These are phyloP conservation scores for Leishmania gerbilli DNA, from an alignment of 208 protist genomes.

Conservation along the genomic window DNA sequence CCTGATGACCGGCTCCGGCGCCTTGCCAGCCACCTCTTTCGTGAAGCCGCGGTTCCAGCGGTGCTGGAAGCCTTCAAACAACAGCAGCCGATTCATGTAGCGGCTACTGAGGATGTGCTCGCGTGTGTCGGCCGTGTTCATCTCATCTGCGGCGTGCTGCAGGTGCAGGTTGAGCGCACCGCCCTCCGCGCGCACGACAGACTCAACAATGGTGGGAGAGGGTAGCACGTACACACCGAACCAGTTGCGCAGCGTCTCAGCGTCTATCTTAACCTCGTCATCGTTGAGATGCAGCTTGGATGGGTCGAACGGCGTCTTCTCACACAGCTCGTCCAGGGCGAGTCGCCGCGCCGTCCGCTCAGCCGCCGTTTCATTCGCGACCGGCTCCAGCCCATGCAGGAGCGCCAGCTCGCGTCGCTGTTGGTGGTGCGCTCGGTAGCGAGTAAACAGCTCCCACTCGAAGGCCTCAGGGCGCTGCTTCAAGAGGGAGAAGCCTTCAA, in stretches of 20 bases:
- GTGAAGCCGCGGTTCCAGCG: constrained; percentile 68
- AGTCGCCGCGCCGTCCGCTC: constrained; percentile 73
- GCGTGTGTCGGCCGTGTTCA: constrained; percentile 68
- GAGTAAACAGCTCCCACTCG: constrained; percentile 91
- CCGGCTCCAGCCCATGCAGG: constrained; percentile 83
- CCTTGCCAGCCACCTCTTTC: constrained; percentile 48
- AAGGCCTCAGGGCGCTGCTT: constrained; percentile 81
- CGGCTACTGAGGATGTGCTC: constrained; percentile 85
- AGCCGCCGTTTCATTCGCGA: constrained; percentile 80
- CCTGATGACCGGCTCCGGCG: constrained; percentile 76
- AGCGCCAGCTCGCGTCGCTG: constrained; percentile 85
- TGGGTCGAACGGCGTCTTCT: constrained; percentile 80
- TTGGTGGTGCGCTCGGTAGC: constrained; percentile 88
- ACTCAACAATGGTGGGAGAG: constrained; percentile 75
- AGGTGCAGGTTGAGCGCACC: constrained; percentile 57
- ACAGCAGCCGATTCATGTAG: constrained; percentile 79
- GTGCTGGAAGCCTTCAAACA: constrained; percentile 69
- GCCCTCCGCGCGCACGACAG: constrained; percentile 39
- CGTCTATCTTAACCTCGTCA: constrained; percentile 69
- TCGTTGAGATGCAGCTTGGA: constrained; percentile 40
- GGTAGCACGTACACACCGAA: constrained; percentile 89
- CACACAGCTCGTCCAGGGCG: constrained; percentile 81
- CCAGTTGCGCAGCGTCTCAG: constrained; percentile 80
- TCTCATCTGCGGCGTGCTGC: constrained; percentile 58
- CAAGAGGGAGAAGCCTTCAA: constrained; percentile 87